Evolutionary conservation across 1,284 basidiomycete genomes (phyloP), one percentile per base, ranked within the genome.

Genomic region (Pterulicium gracile): DNA sequence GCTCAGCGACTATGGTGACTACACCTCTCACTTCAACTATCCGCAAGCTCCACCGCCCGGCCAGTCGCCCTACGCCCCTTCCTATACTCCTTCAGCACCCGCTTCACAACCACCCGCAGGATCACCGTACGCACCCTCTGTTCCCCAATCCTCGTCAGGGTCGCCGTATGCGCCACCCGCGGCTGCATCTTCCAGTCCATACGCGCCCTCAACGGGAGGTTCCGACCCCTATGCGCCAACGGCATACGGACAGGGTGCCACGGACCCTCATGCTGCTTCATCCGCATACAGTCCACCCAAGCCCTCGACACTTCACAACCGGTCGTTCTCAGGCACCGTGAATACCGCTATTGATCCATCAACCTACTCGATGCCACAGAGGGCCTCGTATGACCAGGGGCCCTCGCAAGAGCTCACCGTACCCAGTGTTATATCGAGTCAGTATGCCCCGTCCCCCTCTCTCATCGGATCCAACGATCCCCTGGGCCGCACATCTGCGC

Each of bases 381-480:
- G 46, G 36, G 21, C 42, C 14, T 23, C 52, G 4, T 47, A 51
- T 1, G 53, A 54, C 15, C 51, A 52, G 3, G 54, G 47, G 35
- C 44, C 50, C 44, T 49, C 53, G 3, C 71, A 78, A 52, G 72
- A 78, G 18, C 48, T 73, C 20, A 55, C 62, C 2, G 52, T 69
- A 10, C 70, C 72, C 54, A 61, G 65, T 12, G 59, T 65, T 4
- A 62, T 65, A 7, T 73, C 75, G 44, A 65, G 72, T 2, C 72
- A 76, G 21, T 86, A 85, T 58, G 79, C 81, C 1, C 82, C 82
- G 10, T 87, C 84, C 0, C 83, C 86, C 0, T 83, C 84, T 0
- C 67, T 91, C 24, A 58, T 88, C 41, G 88, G 87, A 3, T 74
- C 81, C 21, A 91, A 93, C 56, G 89, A 94, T 60, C 85, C 87